Evolutionary conservation across 352 stramenopile genomes (phyloP), one percentile per base, ranked within the genome.

Genomic region (Peronosclerospora sorghi): DNA sequence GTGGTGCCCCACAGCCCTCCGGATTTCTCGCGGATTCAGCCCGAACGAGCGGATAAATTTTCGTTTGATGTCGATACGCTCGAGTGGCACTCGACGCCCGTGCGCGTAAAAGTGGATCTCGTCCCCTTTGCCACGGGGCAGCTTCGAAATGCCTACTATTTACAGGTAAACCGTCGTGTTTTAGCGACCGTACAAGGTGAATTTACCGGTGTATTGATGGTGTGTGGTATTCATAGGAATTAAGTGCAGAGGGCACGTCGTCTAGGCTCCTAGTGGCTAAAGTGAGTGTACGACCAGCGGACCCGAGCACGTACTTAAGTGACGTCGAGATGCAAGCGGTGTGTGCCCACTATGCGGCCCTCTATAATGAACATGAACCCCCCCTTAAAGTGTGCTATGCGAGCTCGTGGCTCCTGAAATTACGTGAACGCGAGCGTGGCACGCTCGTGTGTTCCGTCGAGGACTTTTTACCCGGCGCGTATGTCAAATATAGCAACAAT

Each of bases 311-410:
- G 0, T 90, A 90, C 43, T 55, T 87, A 35, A 86, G 78, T 50
- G 81, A 94, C 29, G 81, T 94, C 15, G 81, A 94, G 57, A 91
- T 91, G 81, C 81, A 94, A 54, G 78, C 81, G 5, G 75, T 89
- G 8, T 94, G 81, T 51, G 77, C 76, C 3, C 76, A 91, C 48
- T 94, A 94, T 47, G 81, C 79, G 1, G 68, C 73, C 35, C 54
- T 94, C 14, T 94, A 91, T 56, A 91, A 94, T 34, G 75, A 90
- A 19, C 78, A 90, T 42, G 73, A 87, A 41, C 78, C 78, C 10
- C 78, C 78, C 7, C 44, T 87, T 10, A 83, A 83, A 44, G 78
- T 90, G n/a, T 79, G 78, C 24, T 90, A 90, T 45, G 78, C 78
- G 13, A 68, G 70, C 17, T 87, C 74, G 8, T 90, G 78, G 78